Percentiles rank a stretch among this genome's conserved stretches.
Evolutionary conservation across 78 protist species (phyloP).

Genomic region (Dictyostelium purpureum): DNA sequence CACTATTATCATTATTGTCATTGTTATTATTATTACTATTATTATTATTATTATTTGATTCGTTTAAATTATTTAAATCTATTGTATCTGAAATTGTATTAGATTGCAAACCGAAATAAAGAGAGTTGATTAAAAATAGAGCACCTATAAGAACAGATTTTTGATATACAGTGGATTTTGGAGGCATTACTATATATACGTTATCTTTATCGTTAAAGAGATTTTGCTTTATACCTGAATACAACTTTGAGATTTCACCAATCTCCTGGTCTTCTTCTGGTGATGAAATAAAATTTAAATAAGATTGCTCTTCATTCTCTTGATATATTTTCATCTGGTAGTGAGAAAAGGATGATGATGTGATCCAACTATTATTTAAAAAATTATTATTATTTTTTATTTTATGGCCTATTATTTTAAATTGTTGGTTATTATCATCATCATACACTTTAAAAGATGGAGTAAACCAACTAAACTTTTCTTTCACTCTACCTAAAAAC

Average conservation of each 20-base stretch:
- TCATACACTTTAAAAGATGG: constrained; percentile 44
- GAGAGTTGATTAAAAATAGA: constrained; percentile 19
- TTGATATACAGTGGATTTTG: constrained; percentile 7
- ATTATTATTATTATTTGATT: not conserved
- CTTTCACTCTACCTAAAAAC: constrained; percentile 38
- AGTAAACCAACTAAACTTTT: constrained; percentile 10
- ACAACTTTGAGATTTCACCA: constrained; percentile 37
- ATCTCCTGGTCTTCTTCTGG: not conserved
- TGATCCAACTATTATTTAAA: not conserved
- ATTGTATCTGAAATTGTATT: too few relatives aligned
- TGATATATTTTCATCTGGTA: constrained; percentile 7
- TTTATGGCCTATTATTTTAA: constrained; percentile 20
- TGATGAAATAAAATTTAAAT: too few relatives aligned
- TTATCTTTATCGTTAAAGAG: constrained; percentile 30
- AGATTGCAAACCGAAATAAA: constrained; percentile 14
- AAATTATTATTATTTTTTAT: not conserved
- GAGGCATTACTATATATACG: constrained; percentile 25
- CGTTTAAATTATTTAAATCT: too few relatives aligned
- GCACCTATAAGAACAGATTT: constrained; percentile 25
- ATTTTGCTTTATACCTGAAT: constrained; percentile 9
- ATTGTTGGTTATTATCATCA: constrained; percentile 29
- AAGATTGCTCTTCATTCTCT: not conserved
- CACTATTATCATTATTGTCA: too few relatives aligned
- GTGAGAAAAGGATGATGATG: not conserved
- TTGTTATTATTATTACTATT: not conserved